Base-by-base conservation (phyloP, 1,284 basidiomycete species). In the Boletus albobrunnescens region DNA sequence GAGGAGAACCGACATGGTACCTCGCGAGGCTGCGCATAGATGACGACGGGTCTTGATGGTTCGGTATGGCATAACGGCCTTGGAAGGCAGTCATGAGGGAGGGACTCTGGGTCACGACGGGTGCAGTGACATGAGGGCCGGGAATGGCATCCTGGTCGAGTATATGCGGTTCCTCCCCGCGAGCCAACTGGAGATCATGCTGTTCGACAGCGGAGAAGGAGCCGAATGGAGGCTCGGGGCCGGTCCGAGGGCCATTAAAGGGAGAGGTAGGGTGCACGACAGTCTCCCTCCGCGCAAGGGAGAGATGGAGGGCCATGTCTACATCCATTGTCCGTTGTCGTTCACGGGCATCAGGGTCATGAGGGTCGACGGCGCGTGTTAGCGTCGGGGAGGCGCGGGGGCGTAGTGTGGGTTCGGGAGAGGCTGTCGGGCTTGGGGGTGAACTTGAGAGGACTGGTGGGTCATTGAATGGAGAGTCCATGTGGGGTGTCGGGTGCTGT, bases 271-370 rank as follows among this genome's bases (percentile, higher is more conserved):
- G 47, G 10, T 28, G 36, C 1, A 71, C 67, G n/a, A 81, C 58
- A 3, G 85, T 86, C 44, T 81, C 81, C 53, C 84, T 75, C 22
- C 87, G 76, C 1, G 86, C 87, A 28, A 81, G 75, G 24, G 86
- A 87, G 37, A 91, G 78, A 45, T 91, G 87, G 61, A 88, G 77
- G 38, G 89, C 88, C 78, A 90, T 87, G 59, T 91, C 87, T 0
- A 83, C 88, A 55, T 91, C 88, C 80, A 91, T 84, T 1, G 84
- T 79, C n/a, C 86, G 76, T 68, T 91, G 88, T 14, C 88, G 78
- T 61, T 91, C 88, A 41, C 79, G 73, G 19, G 76, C 79, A 46
- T 85, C 78, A 0, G 84, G 81, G 60, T 87, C 84, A 67, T 82
- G 74, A 13, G 74, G 76, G 61, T 87, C 83, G 53, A 77, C 76